These are phyloP conservation scores for Torulaspora pretoriensis DNA, from an alignment of 1,139 yeast species.

Conservation along the genomic window DNA sequence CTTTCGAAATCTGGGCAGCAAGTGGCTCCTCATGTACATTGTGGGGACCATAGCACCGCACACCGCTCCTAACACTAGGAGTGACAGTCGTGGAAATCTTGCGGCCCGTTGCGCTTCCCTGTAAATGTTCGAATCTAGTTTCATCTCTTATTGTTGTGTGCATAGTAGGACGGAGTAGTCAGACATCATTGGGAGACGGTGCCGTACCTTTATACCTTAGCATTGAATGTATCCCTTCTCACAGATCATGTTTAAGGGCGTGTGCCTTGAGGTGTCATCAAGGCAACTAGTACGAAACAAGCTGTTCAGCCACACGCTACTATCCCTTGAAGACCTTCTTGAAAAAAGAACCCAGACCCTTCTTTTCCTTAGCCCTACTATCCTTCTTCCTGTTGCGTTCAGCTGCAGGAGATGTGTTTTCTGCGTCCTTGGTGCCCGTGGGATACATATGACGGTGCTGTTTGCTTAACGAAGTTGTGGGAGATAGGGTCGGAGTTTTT, in stretches of 20 bases:
- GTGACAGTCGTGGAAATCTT: slow-evolving; percentile 25
- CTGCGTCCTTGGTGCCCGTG: slow-evolving; percentile 4
- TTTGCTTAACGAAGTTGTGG: slow-evolving; percentile 3
- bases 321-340: slow-evolving; percentile 20
- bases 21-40: slow-evolving; percentile 21
- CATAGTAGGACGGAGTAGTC: background rate
- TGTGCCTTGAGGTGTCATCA: background rate
- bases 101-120: slow-evolving; percentile 29
- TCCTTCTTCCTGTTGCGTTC: slow-evolving; percentile 6
- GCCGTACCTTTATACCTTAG: background rate
- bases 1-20: slow-evolving; percentile 13
- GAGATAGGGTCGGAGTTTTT: slow-evolving; percentile 5
- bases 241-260: slow-evolving; percentile 2
- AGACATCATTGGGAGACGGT: background rate
- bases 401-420: slow-evolving; percentile 3
- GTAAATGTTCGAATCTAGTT: slow-evolving; percentile 24
- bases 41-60: slow-evolving; percentile 32
- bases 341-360: slow-evolving; percentile 23
- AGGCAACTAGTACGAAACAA: slow-evolving; percentile 1
- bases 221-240: background rate
- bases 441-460: background rate
- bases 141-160: slow-evolving; percentile 18
- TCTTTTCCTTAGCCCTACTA: slow-evolving; percentile 16
- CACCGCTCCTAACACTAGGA: slow-evolving; percentile 25
- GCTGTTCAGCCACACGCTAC: background rate